These are phyloP conservation scores for Syzygium grande DNA, from an alignment of 345 rosid species.

Conservation along the genomic window DNA sequence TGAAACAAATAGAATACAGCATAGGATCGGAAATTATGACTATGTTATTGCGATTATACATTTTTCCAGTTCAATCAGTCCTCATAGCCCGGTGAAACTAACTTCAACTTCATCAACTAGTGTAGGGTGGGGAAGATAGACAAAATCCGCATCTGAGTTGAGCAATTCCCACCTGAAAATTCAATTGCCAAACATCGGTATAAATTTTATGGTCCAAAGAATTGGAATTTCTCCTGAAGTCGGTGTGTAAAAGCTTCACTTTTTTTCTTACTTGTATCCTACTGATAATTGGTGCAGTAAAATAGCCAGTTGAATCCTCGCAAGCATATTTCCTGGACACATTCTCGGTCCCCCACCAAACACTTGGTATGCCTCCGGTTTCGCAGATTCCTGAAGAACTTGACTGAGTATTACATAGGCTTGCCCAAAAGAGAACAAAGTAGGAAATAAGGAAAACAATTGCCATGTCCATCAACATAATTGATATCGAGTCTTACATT, in stretches of 20 bases:
- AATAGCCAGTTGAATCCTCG: neutral
- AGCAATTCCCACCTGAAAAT: slow-evolving; percentile 27
- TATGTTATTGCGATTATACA: neutral
- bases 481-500: neutral
- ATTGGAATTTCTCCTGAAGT: neutral
- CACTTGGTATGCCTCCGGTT: neutral
- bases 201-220: neutral
- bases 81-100: slow-evolving; percentile 9
- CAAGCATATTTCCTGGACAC: neutral
- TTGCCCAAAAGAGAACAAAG: neutral
- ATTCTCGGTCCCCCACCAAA: neutral
- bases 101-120: slow-evolving; percentile 32
- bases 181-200: neutral
- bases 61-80: neutral
- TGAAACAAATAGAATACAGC: neutral
- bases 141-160: slow-evolving; percentile 20
- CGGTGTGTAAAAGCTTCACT: neutral
- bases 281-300: neutral
- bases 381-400: neutral
- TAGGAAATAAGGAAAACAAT: neutral
- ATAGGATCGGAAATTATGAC: neutral
- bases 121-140: slow-evolving; percentile 15
- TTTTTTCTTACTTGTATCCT: neutral
- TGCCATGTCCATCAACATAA: neutral
- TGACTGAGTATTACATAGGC: neutral